Percentiles rank a stretch among this genome's conserved stretches.
Conservation (phyloP, 2,329 filamentous ascomycete species). For the Scytalidium sp. region DNA sequence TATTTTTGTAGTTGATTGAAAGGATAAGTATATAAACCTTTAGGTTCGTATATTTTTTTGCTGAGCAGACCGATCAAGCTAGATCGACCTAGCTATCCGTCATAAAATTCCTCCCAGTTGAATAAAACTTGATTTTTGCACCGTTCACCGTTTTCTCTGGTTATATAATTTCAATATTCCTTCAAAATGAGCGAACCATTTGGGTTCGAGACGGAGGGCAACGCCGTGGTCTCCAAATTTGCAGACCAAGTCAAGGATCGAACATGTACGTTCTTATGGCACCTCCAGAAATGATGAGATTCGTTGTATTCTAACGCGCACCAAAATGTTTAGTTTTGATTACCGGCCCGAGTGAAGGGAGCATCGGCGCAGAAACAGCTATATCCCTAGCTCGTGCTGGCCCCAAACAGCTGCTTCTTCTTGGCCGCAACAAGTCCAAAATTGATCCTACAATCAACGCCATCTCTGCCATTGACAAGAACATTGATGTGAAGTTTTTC, state of each 20-base stretch:
- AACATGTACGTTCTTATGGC: constrained; percentile 6
- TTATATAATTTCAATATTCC: not conserved
- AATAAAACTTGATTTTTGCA: too few species aligned
- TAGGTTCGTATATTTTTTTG: not conserved
- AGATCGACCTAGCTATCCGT: too few species aligned
- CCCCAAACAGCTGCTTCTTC: constrained; percentile 12
- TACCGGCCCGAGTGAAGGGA: constrained; percentile 12
- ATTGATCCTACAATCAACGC: constrained; percentile 16
- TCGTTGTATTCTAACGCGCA: not conserved
- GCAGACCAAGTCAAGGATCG: constrained; percentile 8
- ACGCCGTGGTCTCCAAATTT: constrained; percentile 11
- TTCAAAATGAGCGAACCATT: not conserved
- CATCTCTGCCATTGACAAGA: constrained; percentile 11
- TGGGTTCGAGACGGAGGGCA: constrained; percentile 6
- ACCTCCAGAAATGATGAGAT: not conserved
- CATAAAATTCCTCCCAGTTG: too few species aligned
- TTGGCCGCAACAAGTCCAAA: constrained; percentile 14
- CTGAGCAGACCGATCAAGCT: too few species aligned
- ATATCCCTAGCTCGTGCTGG: constrained; percentile 19
- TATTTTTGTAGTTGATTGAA: not conserved
- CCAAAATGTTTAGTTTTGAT: constrained; percentile 4
- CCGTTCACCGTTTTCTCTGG: not conserved
- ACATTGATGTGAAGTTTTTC: constrained; percentile 3
- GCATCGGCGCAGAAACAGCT: constrained; percentile 15
- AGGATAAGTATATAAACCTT: not conserved